phyloP scores from a whole-genome alignment of 176 grass and related monocot genomes.

The maize (Zea mays) region DNA sequence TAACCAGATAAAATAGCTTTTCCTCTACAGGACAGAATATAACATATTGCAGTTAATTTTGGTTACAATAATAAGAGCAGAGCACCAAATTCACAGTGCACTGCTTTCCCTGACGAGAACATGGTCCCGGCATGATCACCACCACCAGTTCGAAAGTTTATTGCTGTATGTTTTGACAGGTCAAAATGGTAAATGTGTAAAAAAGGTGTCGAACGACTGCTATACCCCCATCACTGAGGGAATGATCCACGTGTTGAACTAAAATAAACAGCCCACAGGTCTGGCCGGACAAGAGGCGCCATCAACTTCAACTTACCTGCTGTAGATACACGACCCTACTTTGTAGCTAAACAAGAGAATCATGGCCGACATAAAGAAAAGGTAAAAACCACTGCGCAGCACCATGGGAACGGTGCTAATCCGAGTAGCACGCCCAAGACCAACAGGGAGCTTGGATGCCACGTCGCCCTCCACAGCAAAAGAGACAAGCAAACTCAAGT shows the following conservation, averaged over 20 bases:
- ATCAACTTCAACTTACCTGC: conserved; percentile 42
- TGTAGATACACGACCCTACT: conserved; percentile 66
- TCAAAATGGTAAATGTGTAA: conserved; percentile 29
- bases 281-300: neutral
- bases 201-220: conserved; percentile 6
- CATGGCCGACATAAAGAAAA: conserved; percentile 63
- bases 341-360: conserved; percentile 79
- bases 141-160: neutral
- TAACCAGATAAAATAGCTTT: neutral
- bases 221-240: neutral
- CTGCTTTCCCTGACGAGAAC: neutral
- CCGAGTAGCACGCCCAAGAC: conserved; percentile 31
- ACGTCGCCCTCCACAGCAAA: conserved; percentile 33
- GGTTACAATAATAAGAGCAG: neutral
- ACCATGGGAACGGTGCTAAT: conserved; percentile 42
- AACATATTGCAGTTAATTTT: neutral
- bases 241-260: neutral
- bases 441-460: conserved; percentile 38
- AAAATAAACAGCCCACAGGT: neutral
- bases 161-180: conserved; percentile 7
- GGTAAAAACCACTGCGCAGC: conserved; percentile 63
- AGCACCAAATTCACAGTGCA: neutral
- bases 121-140: neutral
- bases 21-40: neutral
- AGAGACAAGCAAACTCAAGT: conserved; percentile 54